Percentiles rank a stretch among this genome's conserved stretches.
Evolutionary conservation across 1,139 yeast species (phyloP).

Genomic region (Kazachstania sp.): DNA sequence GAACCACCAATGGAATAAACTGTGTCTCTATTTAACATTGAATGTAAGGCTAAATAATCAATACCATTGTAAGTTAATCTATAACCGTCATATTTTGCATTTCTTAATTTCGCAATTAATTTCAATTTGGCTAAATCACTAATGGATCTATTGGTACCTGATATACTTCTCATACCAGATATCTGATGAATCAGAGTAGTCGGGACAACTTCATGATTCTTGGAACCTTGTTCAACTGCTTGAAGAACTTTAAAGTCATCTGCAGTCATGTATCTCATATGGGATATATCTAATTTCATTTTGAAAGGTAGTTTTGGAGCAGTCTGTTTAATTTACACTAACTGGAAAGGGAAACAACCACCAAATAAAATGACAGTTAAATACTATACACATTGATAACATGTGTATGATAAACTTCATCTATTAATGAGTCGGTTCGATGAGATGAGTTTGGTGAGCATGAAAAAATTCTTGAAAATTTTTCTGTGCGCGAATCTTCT

Average conservation of each 20-base stretch:
- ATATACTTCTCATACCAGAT: slow-evolving; percentile 66
- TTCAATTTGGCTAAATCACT: slow-evolving; percentile 82
- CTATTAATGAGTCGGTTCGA: no score
- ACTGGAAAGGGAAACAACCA: no score
- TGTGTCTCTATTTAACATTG: slow-evolving; percentile 66
- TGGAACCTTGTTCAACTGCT: slow-evolving; percentile 85
- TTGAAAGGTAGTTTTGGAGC: slow-evolving; percentile 7
- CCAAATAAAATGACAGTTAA: no score
- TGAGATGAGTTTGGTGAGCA: no score
- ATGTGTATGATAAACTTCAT: no score
- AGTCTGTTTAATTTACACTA: no score
- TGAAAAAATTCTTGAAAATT: no score
- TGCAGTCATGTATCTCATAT: slow-evolving; percentile 83
- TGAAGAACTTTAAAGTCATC: slow-evolving; percentile 87
- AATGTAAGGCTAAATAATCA: slow-evolving; percentile 82
- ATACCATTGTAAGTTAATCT: slow-evolving; percentile 80
- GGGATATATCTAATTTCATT: slow-evolving; percentile 88
- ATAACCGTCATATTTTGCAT: slow-evolving; percentile 89
- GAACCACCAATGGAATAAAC: slow-evolving; percentile 75
- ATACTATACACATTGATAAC: no score
- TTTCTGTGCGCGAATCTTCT: no score
- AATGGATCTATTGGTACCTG: slow-evolving; percentile 72
- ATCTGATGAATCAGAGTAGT: slow-evolving; percentile 71
- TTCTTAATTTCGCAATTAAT: slow-evolving; percentile 66
- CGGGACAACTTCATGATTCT: slow-evolving; percentile 93